A percentile compares a stretch with the other conserved stretches of the same genome.
These are phyloP conservation scores for Nakataea oryzae DNA, from an alignment of 2,329 filamentous ascomycete species.

Conservation along the genomic window DNA sequence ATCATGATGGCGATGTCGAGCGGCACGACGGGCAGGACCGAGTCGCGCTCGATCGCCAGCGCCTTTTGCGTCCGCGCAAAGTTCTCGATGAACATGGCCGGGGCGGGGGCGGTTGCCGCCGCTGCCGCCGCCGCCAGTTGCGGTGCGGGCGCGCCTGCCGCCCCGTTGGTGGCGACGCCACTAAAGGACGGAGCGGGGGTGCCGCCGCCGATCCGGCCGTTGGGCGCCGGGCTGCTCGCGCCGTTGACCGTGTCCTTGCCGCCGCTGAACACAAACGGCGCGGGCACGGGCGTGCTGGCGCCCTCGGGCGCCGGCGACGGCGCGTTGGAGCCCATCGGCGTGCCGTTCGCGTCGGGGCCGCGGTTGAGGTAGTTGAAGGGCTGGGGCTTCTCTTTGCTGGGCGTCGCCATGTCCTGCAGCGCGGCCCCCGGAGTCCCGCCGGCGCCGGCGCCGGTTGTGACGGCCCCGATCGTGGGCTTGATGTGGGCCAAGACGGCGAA, in stretches of 20 bases:
- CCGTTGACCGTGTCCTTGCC: conserved; percentile 32
- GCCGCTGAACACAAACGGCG: conserved; percentile 44
- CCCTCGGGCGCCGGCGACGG: conserved; percentile 81
- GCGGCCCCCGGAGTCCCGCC: conserved; percentile 22
- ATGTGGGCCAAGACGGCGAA: conserved; percentile 51
- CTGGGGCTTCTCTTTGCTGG: conserved; percentile 52
- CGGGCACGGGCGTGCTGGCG: conserved; percentile 52
- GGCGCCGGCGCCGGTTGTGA: conserved; percentile 31
- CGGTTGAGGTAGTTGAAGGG: conserved; percentile 56
- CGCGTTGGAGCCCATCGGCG: conserved; percentile 75
- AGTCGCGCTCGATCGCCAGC: conserved; percentile 62
- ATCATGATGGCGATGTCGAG: conserved; percentile 86
- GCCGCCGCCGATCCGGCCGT: conserved; percentile 35
- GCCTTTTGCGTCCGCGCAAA: conserved; percentile 37
- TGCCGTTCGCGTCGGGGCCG: conserved; percentile 60
- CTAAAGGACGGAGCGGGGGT: conserved; percentile 20
- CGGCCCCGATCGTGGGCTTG: conserved; percentile 45
- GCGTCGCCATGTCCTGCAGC: conserved; percentile 34
- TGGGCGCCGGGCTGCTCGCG: conserved; percentile 40
- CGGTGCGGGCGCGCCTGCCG: not conserved
- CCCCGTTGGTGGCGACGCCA: conserved; percentile 11
- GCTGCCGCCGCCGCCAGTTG: conserved; percentile 2
- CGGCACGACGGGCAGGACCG: conserved; percentile 70
- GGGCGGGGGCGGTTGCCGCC: conserved; percentile 10
- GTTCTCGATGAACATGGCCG: conserved; percentile 37